Evolutionary conservation across 371 early-diverging fungal genomes (phyloP).

Genomic region (Mucor racemosus): DNA sequence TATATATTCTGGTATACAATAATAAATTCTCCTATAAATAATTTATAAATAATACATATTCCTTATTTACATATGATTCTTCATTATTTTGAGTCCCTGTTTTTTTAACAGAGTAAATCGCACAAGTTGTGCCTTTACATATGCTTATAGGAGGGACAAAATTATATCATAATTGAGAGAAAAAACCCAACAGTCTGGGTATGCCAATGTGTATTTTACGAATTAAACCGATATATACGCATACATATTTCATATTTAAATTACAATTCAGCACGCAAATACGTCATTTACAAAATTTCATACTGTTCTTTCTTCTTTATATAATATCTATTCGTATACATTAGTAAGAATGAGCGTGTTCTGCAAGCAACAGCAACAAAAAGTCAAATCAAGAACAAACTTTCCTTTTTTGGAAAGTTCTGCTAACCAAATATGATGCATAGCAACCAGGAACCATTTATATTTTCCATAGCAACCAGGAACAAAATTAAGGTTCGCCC

Average conservation of each 20-base stretch:
- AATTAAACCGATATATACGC: background rate
- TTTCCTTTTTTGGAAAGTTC: background rate
- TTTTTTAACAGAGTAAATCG: background rate
- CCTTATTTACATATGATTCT: constrained; percentile 1
- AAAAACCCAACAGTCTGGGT: background rate
- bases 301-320: background rate
- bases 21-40: constrained; percentile 2
- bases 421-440: background rate
- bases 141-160: background rate
- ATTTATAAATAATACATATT: background rate
- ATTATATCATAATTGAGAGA: background rate
- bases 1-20: background rate
- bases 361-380: background rate
- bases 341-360: background rate
- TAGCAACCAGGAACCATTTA: background rate
- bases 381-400: background rate
- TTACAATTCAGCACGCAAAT: background rate
- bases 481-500: background rate
- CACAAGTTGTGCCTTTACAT: background rate
- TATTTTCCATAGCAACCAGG: constrained; percentile 3
- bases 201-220: background rate
- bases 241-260: background rate
- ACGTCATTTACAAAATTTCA: background rate
- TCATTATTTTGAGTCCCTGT: background rate
- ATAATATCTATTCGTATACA: background rate